These are phyloP conservation scores for Gastrolobium bilobum DNA, from an alignment of 306 rosid species.

Conservation along the genomic window DNA sequence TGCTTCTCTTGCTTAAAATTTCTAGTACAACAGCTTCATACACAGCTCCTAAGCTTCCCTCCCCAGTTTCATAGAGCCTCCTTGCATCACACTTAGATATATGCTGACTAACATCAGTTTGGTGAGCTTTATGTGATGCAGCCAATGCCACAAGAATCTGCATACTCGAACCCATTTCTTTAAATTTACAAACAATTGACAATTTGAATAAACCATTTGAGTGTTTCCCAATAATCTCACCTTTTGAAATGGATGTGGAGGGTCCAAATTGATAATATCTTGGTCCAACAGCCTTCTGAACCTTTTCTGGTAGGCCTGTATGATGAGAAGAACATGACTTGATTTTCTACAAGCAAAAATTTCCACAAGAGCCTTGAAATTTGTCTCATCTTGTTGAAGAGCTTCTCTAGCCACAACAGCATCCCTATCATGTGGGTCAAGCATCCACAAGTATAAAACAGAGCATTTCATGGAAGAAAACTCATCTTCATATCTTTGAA, in stretches of 20 bases:
- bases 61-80: slow-evolving; percentile 75
- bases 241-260: slow-evolving; percentile 79
- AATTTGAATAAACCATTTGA: not conserved
- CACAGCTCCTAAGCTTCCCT: slow-evolving; percentile 60
- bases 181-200: slow-evolving; percentile 2
- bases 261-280: slow-evolving; percentile 74
- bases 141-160: slow-evolving; percentile 78
- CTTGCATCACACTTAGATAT: slow-evolving; percentile 80
- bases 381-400: slow-evolving; percentile 56
- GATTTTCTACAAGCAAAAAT: slow-evolving; percentile 77
- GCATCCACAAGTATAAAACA: slow-evolving; percentile 71
- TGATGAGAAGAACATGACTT: slow-evolving; percentile 70
- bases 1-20: slow-evolving; percentile 78
- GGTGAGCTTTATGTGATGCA: slow-evolving; percentile 84
- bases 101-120: slow-evolving; percentile 67
- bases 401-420: slow-evolving; percentile 65
- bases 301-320: slow-evolving; percentile 67
- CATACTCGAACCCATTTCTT: slow-evolving; percentile 31
- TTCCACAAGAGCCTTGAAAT: slow-evolving; percentile 70
- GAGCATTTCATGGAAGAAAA: slow-evolving; percentile 51
- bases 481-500: slow-evolving; percentile 55
- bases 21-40: slow-evolving; percentile 76
- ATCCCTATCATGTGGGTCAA: slow-evolving; percentile 71
- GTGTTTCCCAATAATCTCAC: slow-evolving; percentile 40
- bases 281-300: slow-evolving; percentile 68